Conservation (phyloP, 345 rosid genomes). For the Salix purpurea region DNA sequence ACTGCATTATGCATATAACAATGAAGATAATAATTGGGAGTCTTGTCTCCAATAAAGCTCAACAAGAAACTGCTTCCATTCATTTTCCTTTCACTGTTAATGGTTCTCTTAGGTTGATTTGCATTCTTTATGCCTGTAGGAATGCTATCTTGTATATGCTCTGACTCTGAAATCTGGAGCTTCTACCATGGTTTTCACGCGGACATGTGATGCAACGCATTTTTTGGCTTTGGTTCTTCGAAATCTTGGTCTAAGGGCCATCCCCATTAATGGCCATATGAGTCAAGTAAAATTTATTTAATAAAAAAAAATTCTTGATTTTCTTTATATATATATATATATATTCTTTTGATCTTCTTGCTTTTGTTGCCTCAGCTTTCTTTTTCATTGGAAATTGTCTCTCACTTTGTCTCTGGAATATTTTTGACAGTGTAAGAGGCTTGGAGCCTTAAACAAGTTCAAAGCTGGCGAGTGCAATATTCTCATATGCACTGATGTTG, state of each 20-base stretch:
- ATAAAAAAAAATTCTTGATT: too few species aligned
- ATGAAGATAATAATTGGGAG: too few species aligned
- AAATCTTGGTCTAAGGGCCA: conserved; percentile 82
- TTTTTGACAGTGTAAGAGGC: conserved; percentile 69
- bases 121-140: conserved; percentile 43
- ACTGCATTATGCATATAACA: too few species aligned
- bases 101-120: not conserved
- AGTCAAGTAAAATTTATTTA: conserved; percentile 47
- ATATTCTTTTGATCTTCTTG: not conserved
- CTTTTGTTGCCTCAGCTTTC: too few species aligned
- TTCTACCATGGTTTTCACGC: conserved; percentile 75
- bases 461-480: conserved; percentile 92
- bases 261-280: conserved; percentile 98
- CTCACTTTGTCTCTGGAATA: conserved; percentile 1
- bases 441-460: conserved; percentile 89
- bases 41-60: too few species aligned
- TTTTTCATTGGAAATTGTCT: not conserved
- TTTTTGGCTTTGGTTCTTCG: conserved; percentile 72
- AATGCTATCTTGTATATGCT: conserved; percentile 83
- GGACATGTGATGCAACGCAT: conserved; percentile 87
- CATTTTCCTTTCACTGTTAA: not conserved
- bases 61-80: not conserved
- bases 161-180: conserved; percentile 50
- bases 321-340: too few species aligned
- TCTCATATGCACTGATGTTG: conserved; percentile 92